Percentiles rank a stretch among this genome's conserved stretches.
Conservation (phyloP, 768 basidiomycete species). For the Rubroboletus satanas region DNA sequence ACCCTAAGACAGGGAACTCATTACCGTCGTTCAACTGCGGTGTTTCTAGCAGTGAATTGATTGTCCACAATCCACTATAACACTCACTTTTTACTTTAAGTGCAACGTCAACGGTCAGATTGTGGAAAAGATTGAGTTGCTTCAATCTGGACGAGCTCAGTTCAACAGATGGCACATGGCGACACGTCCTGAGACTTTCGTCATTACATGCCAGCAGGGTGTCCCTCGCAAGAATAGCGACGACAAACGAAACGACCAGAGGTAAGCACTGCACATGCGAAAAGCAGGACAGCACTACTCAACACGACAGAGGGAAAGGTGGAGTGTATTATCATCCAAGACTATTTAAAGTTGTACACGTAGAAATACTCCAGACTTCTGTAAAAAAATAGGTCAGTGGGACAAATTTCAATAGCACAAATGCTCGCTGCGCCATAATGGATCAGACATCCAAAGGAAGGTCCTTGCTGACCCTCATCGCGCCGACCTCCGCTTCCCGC, state of each 20-base stretch:
- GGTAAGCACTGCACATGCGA: no score
- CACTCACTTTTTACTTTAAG: constrained; percentile 6
- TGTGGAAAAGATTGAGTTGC: not conserved
- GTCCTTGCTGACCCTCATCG: constrained; percentile 62
- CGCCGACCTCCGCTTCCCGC: constrained; percentile 68
- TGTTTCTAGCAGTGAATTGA: not conserved
- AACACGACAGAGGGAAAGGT: no score
- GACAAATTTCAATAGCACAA: not conserved
- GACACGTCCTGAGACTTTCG: no score
- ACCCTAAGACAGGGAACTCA: constrained; percentile 8
- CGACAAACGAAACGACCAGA: not conserved
- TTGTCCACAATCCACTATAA: not conserved
- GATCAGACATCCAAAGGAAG: constrained; percentile 92
- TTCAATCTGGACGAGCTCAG: not conserved
- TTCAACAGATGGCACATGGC: not conserved
- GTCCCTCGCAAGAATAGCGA: not conserved
- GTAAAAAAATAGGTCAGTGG: constrained; percentile 9
- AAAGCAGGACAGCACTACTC: not conserved
- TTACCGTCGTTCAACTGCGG: constrained; percentile 2
- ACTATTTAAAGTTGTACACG: not conserved
- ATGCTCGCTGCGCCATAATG: constrained; percentile 28
- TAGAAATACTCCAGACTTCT: not conserved
- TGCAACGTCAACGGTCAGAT: constrained; percentile 5
- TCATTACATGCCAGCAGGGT: not conserved
- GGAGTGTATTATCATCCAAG: not conserved